Evolutionary conservation across 331 rosid genomes (phyloP), one percentile per base, ranked within the genome.

Genomic region (Malus hybrid): DNA sequence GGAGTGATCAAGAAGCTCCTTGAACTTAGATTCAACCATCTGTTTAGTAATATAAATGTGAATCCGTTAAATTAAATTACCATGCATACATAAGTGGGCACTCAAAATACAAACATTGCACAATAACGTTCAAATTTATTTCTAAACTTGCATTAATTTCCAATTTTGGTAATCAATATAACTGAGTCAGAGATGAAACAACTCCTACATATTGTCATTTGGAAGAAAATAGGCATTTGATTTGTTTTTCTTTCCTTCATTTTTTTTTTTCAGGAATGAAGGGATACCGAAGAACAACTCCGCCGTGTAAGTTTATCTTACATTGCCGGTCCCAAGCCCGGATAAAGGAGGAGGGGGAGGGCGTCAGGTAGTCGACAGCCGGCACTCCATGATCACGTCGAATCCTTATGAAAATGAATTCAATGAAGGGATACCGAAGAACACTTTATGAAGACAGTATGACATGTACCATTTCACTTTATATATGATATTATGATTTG

Each of bases 11-110:
- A 94, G 90, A 77, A 94, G 96, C 77, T 92, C 97, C 61, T 78
- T 52, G 83, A 94, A 94, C 80, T 93, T 92, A 72, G 97, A 87
- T 80, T 94, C 99, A 84, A 94, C 91, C 99, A 94, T 88, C 99
- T 94, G 91, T 81, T 65, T 69, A 74, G 62, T 62, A 80, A 65
- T 52, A 57, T 69, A 55, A 31, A 56, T 15, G 6, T 1, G 36
- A 76, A 78, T 70, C 66, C 73, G 28, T 50, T 22, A 76, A 66
- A 74, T 76, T 75, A 68, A 2, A 28, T 62, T 12, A 16, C 19
- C 8, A 34, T 11, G 20, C n/a, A 36, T 66, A 2, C 59, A 57
- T 29, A 33, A 70, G 71, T 65, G 70, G 36, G 59, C 34, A 60
- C 54, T 31, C 32, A 65, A 46, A 48, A n/a, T n/a, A 22, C 39